Evolutionary conservation across 2,329 filamentous ascomycete species (phyloP).

Genomic region (Verticillium nonalfalfae): DNA sequence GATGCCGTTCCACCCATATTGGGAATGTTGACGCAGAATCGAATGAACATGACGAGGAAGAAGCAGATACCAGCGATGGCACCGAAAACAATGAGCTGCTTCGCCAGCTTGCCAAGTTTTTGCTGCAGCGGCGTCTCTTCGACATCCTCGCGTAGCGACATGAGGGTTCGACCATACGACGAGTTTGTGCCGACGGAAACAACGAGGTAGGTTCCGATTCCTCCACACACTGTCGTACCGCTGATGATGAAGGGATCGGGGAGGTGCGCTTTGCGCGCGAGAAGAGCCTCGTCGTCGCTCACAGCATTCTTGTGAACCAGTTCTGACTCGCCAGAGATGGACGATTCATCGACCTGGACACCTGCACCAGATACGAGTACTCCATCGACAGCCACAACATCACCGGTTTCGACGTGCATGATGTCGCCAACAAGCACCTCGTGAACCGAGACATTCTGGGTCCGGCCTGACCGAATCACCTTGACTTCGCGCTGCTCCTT

Average conservation of each 20-base stretch:
- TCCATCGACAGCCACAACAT: slow-evolving; percentile 67
- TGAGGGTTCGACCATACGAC: slow-evolving; percentile 70
- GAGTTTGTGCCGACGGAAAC: slow-evolving; percentile 70
- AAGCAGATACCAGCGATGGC: slow-evolving; percentile 32
- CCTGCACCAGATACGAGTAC: slow-evolving; percentile 61
- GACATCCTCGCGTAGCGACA: slow-evolving; percentile 70
- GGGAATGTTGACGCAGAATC: slow-evolving; percentile 25
- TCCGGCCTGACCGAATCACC: slow-evolving; percentile 67
- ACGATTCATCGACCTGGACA: slow-evolving; percentile 62
- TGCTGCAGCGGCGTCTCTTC: slow-evolving; percentile 74
- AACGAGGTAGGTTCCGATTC: slow-evolving; percentile 69
- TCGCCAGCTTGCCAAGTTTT: slow-evolving; percentile 70
- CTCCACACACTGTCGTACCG: slow-evolving; percentile 70
- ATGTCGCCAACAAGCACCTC: slow-evolving; percentile 71
- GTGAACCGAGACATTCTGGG: slow-evolving; percentile 61
- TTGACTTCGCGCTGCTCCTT: slow-evolving; percentile 72
- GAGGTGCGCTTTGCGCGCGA: slow-evolving; percentile 47
- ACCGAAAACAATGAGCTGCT: slow-evolving; percentile 56
- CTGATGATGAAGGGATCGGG: slow-evolving; percentile 77
- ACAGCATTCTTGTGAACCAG: slow-evolving; percentile 61
- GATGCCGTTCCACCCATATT: slow-evolving; percentile 24
- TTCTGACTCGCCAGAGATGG: slow-evolving; percentile 70
- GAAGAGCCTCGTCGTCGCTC: slow-evolving; percentile 53
- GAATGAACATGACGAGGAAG: slow-evolving; percentile 33
- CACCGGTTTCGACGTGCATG: slow-evolving; percentile 66